Evolutionary conservation across 306 rosid genomes (phyloP), one percentile per base, ranked within the genome.

Genomic region (Alnus glutinosa): DNA sequence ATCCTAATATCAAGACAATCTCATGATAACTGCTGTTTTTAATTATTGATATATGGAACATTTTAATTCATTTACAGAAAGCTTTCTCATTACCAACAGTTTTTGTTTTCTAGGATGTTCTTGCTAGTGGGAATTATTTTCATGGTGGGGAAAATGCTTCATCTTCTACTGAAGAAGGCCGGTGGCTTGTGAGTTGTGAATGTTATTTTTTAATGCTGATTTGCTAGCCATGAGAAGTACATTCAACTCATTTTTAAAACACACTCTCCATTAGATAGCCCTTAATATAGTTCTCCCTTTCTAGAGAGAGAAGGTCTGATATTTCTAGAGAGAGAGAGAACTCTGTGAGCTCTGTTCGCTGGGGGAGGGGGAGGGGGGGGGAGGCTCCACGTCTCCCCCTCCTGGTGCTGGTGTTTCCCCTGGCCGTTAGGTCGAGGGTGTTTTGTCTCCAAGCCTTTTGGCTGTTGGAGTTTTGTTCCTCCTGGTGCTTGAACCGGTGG

Each of bases 121-220:
- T 12, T 75, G 50, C 50, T 67, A 67, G 50, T 18, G 28, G 39
- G 71, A 47, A 39, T 39, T 39, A 14, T 67, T 7, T 67, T 67
- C 71, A 55, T 75, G 73, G 19, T 39, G 88, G 81, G 66, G 80
- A 77, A 8, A 49, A 77, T 49, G 71, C 70, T 34, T n/a, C 76
- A 72, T 76, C 83, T 73, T 55, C 71, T 44, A 76, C 75, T 71
- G 64, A 80, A 19, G 85, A 90, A 86, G 97, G 97, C 88, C 75
- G 58, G 85, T 79, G 51, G 9, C 39, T 23, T 23, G 28, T 23
- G 28, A 23, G 28, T 30, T 50, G 6, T 51, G 55, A 71, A 77
- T 73, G 32, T 80, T 37, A 75, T 61, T 30, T 76, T 51, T 62
- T 32, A 80, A 9, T 74, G 42, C 48, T 14, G 14, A 71, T 58